These are phyloP conservation scores for Cajanus cajan DNA, from an alignment of 306 rosid species.

Conservation along the genomic window DNA sequence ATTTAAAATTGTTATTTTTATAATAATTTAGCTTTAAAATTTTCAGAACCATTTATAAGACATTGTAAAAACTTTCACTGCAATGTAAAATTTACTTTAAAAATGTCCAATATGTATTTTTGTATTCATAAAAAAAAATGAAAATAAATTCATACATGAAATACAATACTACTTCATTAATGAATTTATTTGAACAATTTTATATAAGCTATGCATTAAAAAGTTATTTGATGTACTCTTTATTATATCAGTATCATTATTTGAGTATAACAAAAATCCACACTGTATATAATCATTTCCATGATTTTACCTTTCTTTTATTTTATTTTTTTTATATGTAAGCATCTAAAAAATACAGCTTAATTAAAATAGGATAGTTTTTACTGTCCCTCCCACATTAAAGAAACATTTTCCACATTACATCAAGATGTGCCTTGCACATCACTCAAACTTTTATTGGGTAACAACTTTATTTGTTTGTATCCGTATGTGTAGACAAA, in stretches of 20 bases:
- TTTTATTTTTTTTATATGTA: too few relatives aligned
- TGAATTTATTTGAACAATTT: background rate
- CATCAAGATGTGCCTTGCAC: background rate
- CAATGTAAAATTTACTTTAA: background rate
- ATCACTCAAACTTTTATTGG: background rate
- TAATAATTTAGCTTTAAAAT: too few relatives aligned
- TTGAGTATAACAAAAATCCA: too few relatives aligned
- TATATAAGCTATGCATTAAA: background rate
- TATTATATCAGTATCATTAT: background rate
- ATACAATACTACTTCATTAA: background rate
- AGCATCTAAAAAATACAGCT: background rate
- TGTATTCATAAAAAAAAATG: background rate
- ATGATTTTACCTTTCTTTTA: too few relatives aligned
- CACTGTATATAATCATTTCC: too few relatives aligned
- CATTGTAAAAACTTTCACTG: background rate
- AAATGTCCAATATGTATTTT: background rate
- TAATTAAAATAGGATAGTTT: background rate
- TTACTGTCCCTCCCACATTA: background rate
- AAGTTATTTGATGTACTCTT: background rate
- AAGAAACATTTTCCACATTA: background rate
- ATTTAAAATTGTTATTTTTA: too few relatives aligned
- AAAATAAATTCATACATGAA: background rate
- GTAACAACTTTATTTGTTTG: constrained; percentile 13
- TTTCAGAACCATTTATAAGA: too few relatives aligned
- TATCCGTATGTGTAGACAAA: background rate